phyloP scores from a whole-genome alignment of 2,329 filamentous ascomycete species.

The Alternaria triticimaculans region DNA sequence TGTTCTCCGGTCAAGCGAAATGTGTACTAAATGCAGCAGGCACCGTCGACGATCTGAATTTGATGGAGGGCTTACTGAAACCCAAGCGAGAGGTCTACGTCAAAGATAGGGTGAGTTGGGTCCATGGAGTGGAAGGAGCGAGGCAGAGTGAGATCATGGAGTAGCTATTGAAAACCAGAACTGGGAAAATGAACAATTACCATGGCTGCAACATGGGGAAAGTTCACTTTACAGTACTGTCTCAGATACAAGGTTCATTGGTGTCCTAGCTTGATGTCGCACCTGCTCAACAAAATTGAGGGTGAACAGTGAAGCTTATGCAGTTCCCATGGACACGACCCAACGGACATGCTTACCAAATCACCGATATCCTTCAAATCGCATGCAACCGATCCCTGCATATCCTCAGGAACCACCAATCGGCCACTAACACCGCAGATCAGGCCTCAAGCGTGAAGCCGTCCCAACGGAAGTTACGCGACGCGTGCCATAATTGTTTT shows the following conservation, averaged over 20 bases:
- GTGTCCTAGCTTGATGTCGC: background rate
- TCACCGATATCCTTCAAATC: background rate
- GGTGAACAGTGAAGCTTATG: background rate
- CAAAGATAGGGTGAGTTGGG: background rate
- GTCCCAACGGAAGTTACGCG: background rate
- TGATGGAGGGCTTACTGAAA: background rate
- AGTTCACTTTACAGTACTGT: background rate
- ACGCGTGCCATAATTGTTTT: constrained; percentile 1
- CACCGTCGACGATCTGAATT: background rate
- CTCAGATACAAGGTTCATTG: background rate
- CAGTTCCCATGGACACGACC: background rate
- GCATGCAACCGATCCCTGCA: background rate
- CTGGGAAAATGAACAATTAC: background rate
- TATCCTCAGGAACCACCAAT: background rate
- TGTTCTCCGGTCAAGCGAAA: background rate
- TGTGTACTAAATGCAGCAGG: background rate
- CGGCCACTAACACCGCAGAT: background rate
- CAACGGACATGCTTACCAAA: background rate
- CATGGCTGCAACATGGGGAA: background rate
- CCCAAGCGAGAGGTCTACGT: background rate
- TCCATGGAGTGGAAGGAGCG: background rate
- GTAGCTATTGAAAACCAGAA: background rate
- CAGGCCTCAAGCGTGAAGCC: background rate
- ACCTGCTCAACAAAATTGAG: background rate
- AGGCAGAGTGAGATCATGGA: background rate